Conservation (phyloP, 768 basidiomycete species). For the Pisolithus orientalis region DNA sequence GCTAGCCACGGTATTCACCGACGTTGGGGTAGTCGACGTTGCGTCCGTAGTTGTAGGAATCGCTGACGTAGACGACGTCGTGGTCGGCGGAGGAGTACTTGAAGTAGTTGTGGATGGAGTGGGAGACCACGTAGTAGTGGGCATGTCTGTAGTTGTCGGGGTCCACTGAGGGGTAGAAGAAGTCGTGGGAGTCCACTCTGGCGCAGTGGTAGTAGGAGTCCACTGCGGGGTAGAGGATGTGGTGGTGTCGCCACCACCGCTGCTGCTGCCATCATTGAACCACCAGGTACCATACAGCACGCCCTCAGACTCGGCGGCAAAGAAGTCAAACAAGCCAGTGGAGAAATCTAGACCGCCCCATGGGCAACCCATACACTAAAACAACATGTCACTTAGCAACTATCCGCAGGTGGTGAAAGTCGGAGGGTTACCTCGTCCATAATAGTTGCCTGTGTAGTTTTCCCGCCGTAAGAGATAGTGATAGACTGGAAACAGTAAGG, state of each 20-base stretch:
- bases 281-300: conserved; percentile 60
- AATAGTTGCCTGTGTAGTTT: conserved; percentile 50
- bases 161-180: not conserved
- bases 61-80: conserved; percentile 4
- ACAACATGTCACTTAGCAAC: conserved; percentile 2
- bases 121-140: conserved; percentile 16
- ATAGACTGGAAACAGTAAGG: conserved; percentile 58
- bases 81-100: conserved; percentile 13
- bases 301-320: conserved; percentile 43
- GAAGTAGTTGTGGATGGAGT: conserved; percentile 8
- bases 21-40: conserved; percentile 15
- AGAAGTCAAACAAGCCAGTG: conserved; percentile 57
- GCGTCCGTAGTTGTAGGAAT: conserved; percentile 17
- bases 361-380: conserved; percentile 62
- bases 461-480: conserved; percentile 56
- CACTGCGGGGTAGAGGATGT: conserved; percentile 13
- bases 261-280: conserved; percentile 37
- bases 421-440: conserved; percentile 48
- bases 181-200: conserved; percentile 16
- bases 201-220: conserved; percentile 13
- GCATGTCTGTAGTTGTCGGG: conserved; percentile 1
- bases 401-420: not conserved
- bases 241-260: conserved; percentile 11
- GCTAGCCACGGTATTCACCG: conserved; percentile 17
- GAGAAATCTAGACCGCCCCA: conserved; percentile 65